phyloP scores from a whole-genome alignment of 164 flowering plant genomes.

The Cinnamomum chago region DNA sequence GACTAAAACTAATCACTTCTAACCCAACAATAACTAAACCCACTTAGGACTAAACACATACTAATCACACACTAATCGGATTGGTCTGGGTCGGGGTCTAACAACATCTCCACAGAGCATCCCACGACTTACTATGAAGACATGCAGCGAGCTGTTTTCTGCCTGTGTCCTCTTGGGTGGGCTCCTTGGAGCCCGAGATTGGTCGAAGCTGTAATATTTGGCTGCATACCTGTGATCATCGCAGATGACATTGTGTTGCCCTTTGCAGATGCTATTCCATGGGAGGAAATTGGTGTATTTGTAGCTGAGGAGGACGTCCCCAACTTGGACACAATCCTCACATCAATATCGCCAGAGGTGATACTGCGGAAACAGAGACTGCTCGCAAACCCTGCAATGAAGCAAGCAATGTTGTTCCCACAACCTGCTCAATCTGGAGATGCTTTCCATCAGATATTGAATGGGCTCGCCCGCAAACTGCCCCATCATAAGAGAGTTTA shows the following conservation, averaged over 20 bases:
- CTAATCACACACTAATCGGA: too few species aligned
- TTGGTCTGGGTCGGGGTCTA: too few species aligned
- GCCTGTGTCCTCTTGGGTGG: slow-evolving; percentile 96
- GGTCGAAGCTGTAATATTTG: slow-evolving; percentile 93
- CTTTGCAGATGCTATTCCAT: slow-evolving; percentile 95
- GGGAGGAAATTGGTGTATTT: slow-evolving; percentile 94
- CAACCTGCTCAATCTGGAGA: slow-evolving; percentile 87
- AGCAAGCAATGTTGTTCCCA: slow-evolving; percentile 87
- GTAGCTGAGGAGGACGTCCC: slow-evolving; percentile 87
- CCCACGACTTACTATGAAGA: slow-evolving; percentile 93
- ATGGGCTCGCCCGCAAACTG: slow-evolving; percentile 83
- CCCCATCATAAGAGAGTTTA: slow-evolving; percentile 55
- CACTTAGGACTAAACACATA: too few species aligned
- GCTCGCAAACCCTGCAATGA: slow-evolving; percentile 88
- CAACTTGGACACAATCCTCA: slow-evolving; percentile 76
- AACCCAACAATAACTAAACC: too few species aligned
- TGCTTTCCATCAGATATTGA: slow-evolving; percentile 89
- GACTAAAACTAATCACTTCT: too few species aligned
- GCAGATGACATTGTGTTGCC: slow-evolving; percentile 96
- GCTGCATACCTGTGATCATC: slow-evolving; percentile 92
- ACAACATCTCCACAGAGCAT: slow-evolving; percentile 95
- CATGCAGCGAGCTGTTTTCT: slow-evolving; percentile 95
- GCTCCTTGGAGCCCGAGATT: slow-evolving; percentile 99
- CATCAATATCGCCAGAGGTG: slow-evolving; percentile 76
- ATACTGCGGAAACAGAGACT: slow-evolving; percentile 81